Percentiles rank a stretch among this genome's conserved stretches.
These are phyloP conservation scores for Dactylellina parvicollis DNA, from an alignment of 2,329 filamentous ascomycete genomes.

Conservation along the genomic window DNA sequence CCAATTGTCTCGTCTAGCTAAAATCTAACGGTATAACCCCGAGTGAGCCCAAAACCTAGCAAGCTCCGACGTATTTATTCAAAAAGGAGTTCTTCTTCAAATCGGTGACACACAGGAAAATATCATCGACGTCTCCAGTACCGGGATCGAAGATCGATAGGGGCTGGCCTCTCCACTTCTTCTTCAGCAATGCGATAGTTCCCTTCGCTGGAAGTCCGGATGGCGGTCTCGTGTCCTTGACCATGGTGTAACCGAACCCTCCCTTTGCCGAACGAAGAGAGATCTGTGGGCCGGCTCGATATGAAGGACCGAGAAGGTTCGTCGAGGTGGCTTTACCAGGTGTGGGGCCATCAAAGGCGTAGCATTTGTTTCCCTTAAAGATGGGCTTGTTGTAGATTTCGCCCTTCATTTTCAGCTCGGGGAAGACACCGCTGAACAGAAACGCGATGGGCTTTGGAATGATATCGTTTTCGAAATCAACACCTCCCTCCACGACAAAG, in stretches of 20 bases:
- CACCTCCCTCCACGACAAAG: slow-evolving; percentile 5
- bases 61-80: background rate
- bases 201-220: background rate
- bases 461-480: slow-evolving; percentile 5
- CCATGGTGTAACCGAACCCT: background rate
- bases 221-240: background rate
- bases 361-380: background rate
- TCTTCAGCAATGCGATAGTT: background rate
- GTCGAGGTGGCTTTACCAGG: background rate
- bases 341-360: background rate
- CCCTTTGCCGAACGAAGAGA: background rate
- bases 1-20: too few relatives aligned
- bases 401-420: background rate
- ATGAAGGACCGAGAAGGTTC: background rate
- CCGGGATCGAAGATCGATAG: background rate
- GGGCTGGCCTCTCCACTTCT: background rate
- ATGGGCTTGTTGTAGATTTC: slow-evolving; percentile 3
- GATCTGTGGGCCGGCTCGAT: background rate
- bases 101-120: background rate
- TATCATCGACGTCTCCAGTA: background rate
- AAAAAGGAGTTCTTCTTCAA: background rate
- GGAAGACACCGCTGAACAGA: background rate
- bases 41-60: background rate
- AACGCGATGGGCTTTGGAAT: background rate
- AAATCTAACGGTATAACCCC: too few relatives aligned